Evolutionary conservation across 2,329 filamentous ascomycete species (phyloP).

Genomic region (Xylariomycetidae sp.): DNA sequence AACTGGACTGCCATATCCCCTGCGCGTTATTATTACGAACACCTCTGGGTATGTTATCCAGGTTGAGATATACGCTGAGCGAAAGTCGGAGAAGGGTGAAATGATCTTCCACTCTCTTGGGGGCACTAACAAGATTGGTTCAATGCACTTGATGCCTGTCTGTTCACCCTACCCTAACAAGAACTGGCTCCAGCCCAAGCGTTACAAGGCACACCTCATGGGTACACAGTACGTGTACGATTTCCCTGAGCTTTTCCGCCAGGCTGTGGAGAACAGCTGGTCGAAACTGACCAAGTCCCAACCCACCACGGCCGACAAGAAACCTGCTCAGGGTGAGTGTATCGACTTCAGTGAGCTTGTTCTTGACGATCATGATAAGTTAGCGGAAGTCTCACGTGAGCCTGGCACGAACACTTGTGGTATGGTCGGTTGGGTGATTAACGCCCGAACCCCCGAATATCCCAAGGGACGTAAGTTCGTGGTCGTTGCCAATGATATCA

Average conservation of each 20-base stretch:
- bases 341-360: slow-evolving; percentile 93
- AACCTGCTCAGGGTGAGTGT: slow-evolving; percentile 83
- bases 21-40: slow-evolving; percentile 96
- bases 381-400: slow-evolving; percentile 90
- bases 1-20: slow-evolving; percentile 80
- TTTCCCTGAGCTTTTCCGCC: slow-evolving; percentile 98
- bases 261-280: slow-evolving; percentile 97
- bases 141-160: slow-evolving; percentile 90
- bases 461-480: slow-evolving; percentile 88
- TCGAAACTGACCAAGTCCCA: slow-evolving; percentile 68
- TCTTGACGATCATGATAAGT: slow-evolving; percentile 85
- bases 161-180: slow-evolving; percentile 94
- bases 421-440: slow-evolving; percentile 98
- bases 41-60: slow-evolving; percentile 97
- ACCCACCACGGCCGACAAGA: slow-evolving; percentile 69
- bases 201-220: slow-evolving; percentile 99
- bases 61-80: slow-evolving; percentile 95
- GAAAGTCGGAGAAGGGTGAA: slow-evolving; percentile 95
- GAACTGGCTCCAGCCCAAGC: slow-evolving; percentile 97
- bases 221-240: slow-evolving; percentile 99
- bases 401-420: slow-evolving; percentile 93
- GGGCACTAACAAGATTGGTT: slow-evolving; percentile 88
- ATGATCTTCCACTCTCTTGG: slow-evolving; percentile 99
- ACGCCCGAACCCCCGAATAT: slow-evolving; percentile 92
- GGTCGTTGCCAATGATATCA: slow-evolving; percentile 98